Evolutionary conservation across 1,139 yeast genomes (phyloP), one percentile per base, ranked within the genome.

Genomic region (Candida sp.): DNA sequence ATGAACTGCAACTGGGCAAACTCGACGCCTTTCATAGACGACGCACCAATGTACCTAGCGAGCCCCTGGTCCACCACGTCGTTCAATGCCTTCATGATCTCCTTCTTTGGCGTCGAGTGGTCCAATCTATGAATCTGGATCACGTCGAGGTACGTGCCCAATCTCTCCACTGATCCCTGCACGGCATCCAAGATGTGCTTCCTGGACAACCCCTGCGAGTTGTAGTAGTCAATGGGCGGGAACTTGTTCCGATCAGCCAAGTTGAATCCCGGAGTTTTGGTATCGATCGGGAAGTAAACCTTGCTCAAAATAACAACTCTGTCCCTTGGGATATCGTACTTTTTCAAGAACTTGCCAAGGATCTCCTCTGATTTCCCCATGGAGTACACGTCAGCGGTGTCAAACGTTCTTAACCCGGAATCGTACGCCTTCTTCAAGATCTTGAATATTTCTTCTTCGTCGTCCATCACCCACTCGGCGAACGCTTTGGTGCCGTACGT

Each of bases 141-240:
- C 26, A 43, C 46, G 34, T 80, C 85, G 43, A 79, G 70, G 59
- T 75, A 73, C 1, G 84, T 79, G 33, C 85, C 86, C 53, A 84
- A 67, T 62, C 87, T 73, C 54, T 68, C 67, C n/a, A 75, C 75
- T 4, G 83, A 77, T 1, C 62, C 76, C 45, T 75, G 70, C 25
- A 70, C 81, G 2, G 84, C 84, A 58, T 80, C 85, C 35, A 81
- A 57, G 31, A 83, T 76, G 59, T 83, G 85, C 61, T 81, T 83
- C 54, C 86, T 67, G 1, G 86, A 81, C 41, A 56, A 56, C 1
- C 60, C 60, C 43, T 63, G 32, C 5, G 39, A 33, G 48, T 67
- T 66, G 26, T 54, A 45, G 44, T 50, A 61, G 32, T 64, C 68
- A 31, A 40, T 35, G 12, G 51, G 55, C 6, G 51, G 54, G 31